Evolutionary conservation across 352 stramenopile genomes (phyloP), one percentile per base, ranked within the genome.

Genomic region (Poterioochromonas sp.): DNA sequence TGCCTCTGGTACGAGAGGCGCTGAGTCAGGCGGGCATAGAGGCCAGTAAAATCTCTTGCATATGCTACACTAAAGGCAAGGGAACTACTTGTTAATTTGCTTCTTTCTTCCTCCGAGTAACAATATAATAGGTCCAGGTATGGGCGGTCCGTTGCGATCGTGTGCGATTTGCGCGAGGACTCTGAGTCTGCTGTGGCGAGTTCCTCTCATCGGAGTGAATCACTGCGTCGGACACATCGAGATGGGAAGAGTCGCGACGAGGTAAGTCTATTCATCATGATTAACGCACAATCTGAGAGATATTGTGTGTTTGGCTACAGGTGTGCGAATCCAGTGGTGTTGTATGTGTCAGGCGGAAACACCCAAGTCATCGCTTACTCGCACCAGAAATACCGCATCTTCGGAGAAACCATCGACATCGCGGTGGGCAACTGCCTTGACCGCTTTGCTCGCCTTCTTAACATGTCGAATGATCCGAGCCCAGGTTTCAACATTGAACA

Each of bases 361-460:
- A 99, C 96, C 35, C 96, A 99, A 86, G 92, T 97, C 58, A 82
- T 82, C 51, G 62, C 58, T n/a, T 82, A 80, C 64, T 79, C 78
- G 12, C 65, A 79, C 47, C 51, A 86, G 32, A 90, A 93, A 64
- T 99, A 99, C 83, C 88, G 94, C 49, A 99, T 99, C 74, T 99
- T 99, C 85, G 96, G 96, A 40, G 96, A 99, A 87, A 99, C 96
- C 15, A 99, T 99, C 83, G 96, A 99, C 86, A 99, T 99, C 80
- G 96, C 96, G 1, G 94, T 99, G 34, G 96, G 96, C 44, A 99
- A 99, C 86, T 99, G 95, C 84, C 87, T 99, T 53, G 96, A 99
- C 87, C 89, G 95, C 41, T 98, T 98, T 82, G 93, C 88, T 29
- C 76, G 95, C 60, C 88, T 97, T 1, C 85, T 99, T 43, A 90